These are phyloP conservation scores for Aleurites moluccanus DNA, from an alignment of 441 rosid genomes.

Conservation along the genomic window DNA sequence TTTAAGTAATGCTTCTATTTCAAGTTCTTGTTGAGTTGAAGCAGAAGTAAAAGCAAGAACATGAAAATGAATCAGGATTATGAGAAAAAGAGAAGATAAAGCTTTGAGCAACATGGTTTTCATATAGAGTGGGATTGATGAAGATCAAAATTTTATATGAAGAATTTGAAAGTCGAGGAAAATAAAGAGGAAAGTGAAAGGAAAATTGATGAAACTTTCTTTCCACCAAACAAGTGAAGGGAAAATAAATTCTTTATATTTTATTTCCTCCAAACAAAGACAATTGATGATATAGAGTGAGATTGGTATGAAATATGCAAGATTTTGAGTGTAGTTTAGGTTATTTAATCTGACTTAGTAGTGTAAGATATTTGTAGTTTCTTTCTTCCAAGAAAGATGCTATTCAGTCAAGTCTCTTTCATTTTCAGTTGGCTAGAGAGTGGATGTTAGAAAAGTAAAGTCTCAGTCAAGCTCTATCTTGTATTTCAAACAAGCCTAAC, in stretches of 20 bases:
- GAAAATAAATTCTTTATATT: no score
- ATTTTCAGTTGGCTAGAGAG: background rate
- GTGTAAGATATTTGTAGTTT: background rate
- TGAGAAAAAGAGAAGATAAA: background rate
- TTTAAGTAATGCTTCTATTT: constrained; percentile 42
- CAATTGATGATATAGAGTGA: no score
- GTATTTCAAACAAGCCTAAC: no score
- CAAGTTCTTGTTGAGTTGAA: constrained; percentile 24
- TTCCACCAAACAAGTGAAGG: no score
- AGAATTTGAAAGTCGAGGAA: no score
- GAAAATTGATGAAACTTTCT: no score
- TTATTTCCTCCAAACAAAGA: no score
- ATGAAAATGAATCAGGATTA: background rate
- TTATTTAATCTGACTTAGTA: background rate
- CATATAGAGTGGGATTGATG: background rate
- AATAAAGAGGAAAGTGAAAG: no score
- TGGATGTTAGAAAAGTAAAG: no score
- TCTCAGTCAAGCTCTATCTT: no score
- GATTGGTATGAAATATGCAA: background rate
- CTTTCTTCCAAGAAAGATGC: background rate
- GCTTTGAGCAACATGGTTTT: constrained; percentile 10
- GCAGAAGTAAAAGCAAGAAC: constrained; percentile 17
- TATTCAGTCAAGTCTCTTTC: background rate
- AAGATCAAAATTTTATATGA: background rate
- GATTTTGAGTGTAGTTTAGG: background rate